These are phyloP conservation scores for Crithidia bombi DNA, from an alignment of 208 protist genomes.

Conservation along the genomic window DNA sequence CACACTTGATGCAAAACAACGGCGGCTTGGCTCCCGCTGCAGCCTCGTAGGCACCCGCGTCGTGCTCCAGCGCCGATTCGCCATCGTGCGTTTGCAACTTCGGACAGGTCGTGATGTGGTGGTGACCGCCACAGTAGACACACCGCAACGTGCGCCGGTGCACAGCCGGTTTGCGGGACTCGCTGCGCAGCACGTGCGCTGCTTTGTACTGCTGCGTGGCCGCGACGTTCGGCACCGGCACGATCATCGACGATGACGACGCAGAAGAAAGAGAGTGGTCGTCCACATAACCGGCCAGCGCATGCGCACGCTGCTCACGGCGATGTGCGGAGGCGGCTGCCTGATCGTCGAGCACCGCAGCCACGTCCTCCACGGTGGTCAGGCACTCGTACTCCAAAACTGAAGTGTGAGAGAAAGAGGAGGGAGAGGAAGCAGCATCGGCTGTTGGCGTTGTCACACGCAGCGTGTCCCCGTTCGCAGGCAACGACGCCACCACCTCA, in stretches of 20 bases:
- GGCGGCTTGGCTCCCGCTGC: background rate
- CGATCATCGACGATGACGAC: conserved; percentile 2
- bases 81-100: conserved; percentile 30
- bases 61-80: background rate
- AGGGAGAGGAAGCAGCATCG: background rate
- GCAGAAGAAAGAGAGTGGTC: background rate
- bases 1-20: conserved; percentile 78
- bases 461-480: background rate
- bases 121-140: conserved; percentile 79
- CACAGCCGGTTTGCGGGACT: conserved; percentile 57
- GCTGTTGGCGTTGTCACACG: background rate
- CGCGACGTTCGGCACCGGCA: conserved; percentile 61
- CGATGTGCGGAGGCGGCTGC: background rate
- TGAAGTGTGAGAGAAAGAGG: background rate
- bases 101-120: conserved; percentile 81
- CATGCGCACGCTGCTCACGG: conserved; percentile 8
- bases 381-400: conserved; percentile 26
- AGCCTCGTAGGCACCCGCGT: background rate
- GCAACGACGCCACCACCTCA: background rate
- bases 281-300: background rate
- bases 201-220: conserved; percentile 51
- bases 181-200: conserved; percentile 40
- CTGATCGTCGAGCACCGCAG: conserved; percentile 20
- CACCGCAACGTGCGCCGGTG: conserved; percentile 71
- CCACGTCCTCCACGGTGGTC: conserved; percentile 27